Evolutionary conservation across 306 rosid genomes (phyloP).

Genomic region (Gynostemma pentaphyllum): DNA sequence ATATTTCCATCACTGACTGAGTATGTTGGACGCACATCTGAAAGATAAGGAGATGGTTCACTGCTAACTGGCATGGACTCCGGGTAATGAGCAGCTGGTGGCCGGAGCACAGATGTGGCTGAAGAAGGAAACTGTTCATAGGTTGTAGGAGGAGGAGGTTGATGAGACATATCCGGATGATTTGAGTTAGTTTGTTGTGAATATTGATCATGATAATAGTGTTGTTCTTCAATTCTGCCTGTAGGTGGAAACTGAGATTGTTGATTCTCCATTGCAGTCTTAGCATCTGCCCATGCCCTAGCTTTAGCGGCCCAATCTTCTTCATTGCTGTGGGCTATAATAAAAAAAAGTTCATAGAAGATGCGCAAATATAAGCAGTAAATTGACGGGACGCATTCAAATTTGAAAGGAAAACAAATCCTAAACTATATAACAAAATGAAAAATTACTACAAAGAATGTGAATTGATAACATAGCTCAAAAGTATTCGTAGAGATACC

Average conservation of each 20-base stretch:
- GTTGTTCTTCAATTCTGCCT: slow-evolving; percentile 62
- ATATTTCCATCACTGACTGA: slow-evolving; percentile 37
- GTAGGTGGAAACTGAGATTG: slow-evolving; percentile 50
- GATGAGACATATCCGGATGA: slow-evolving; percentile 48
- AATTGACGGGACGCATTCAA: background rate
- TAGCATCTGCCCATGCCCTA: slow-evolving; percentile 96
- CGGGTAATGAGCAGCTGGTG: slow-evolving; percentile 34
- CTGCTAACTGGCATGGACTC: slow-evolving; percentile 38
- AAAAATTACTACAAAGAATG: background rate
- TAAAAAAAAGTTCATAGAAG: background rate
- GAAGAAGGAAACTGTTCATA: slow-evolving; percentile 61
- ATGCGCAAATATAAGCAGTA: no score
- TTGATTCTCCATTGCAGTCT: slow-evolving; percentile 59
- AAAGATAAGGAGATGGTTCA: slow-evolving; percentile 37
- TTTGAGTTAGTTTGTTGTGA: slow-evolving; percentile 38
- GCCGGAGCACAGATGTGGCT: slow-evolving; percentile 33
- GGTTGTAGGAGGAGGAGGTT: slow-evolving; percentile 42
- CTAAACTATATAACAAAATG: background rate
- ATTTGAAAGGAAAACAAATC: slow-evolving; percentile 1
- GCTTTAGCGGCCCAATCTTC: slow-evolving; percentile 98
- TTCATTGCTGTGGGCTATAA: slow-evolving; percentile 37
- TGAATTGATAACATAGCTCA: background rate
- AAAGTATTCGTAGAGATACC: background rate
- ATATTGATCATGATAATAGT: slow-evolving; percentile 61
- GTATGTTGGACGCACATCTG: slow-evolving; percentile 45